Evolutionary conservation across 345 rosid species (phyloP).

Genomic region (Eucalyptus curtisii): DNA sequence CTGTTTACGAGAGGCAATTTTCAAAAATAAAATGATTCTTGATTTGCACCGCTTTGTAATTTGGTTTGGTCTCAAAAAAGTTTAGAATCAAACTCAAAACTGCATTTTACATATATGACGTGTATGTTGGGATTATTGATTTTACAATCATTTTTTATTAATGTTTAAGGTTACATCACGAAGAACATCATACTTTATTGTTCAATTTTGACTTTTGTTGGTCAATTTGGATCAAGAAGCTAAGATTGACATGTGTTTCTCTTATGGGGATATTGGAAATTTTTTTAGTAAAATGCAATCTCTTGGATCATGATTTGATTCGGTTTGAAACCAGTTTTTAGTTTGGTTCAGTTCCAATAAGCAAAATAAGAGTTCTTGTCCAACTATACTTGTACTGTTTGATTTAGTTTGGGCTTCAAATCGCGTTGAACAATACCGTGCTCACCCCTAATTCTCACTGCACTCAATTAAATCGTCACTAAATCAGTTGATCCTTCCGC

Average conservation of each 20-base stretch:
- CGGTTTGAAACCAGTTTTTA: neutral
- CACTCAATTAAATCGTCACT: neutral
- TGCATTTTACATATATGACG: neutral
- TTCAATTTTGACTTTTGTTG: neutral
- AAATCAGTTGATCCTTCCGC: neutral
- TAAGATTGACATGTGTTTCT: neutral
- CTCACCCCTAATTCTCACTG: neutral
- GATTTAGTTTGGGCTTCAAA: neutral
- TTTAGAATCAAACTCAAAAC: neutral
- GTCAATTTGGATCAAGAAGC: neutral
- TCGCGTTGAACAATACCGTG: neutral
- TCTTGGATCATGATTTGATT: neutral
- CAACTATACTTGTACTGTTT: neutral
- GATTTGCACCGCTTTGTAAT: neutral
- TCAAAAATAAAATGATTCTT: neutral
- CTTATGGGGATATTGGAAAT: neutral
- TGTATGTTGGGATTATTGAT: neutral
- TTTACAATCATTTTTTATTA: neutral
- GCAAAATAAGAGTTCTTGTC: neutral
- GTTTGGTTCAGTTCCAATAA: neutral
- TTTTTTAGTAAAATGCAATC: neutral
- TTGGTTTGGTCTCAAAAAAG: neutral
- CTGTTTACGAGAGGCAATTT: neutral
- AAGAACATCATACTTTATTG: neutral
- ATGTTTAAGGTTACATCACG: neutral